Evolutionary conservation across 306 rosid genomes (phyloP), one percentile per base, ranked within the genome.

Genomic region (Malus sylvestris): DNA sequence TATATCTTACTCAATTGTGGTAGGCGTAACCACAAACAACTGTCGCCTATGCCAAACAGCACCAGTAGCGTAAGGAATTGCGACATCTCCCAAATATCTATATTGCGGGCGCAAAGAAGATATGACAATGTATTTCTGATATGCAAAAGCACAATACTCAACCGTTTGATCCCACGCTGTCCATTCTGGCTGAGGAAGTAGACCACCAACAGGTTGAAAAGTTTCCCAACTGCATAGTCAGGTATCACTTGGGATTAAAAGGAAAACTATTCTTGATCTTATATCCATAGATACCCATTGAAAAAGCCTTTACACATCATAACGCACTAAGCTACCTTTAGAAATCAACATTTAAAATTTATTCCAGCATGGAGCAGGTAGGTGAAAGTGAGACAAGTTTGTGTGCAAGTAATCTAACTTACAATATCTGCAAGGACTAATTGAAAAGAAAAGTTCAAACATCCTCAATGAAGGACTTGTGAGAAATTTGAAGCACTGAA

Each of bases 171-270:
- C 99, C 99, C 99, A 96, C 30, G 97, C 93, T 76, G 97, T 89
- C 99, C 99, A 96, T 81, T 92, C 99, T 78, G 99, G 99, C 85
- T 92, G 99, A 70, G 98, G 99, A 85, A 96, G 97, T 82, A 96
- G 89, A 74, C 87, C 91, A 23, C 99, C 99, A 71, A 96, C 91
- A 13, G 99, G 98, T 84, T 92, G 97, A 78, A 93, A 96, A 76
- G 98, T 91, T 90, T 96, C 99, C 99, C 99, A 92, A 78, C 99
- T 96, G 87, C 86, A 82, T 40, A 65, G 66, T 46, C 42, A 30
- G 46, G n/a, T 44, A 70, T 4, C 29, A 60, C 3, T 66, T 52
- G 22, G 57, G 45, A 44, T 33, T 61, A 49, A 60, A 15, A 25
- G 35, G 60, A 65, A 42, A 42, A 8, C 46, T 20, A 4, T 32